Conservation (phyloP, 2,329 filamentous ascomycete genomes). For the Phialemonium atrogriseum region DNA sequence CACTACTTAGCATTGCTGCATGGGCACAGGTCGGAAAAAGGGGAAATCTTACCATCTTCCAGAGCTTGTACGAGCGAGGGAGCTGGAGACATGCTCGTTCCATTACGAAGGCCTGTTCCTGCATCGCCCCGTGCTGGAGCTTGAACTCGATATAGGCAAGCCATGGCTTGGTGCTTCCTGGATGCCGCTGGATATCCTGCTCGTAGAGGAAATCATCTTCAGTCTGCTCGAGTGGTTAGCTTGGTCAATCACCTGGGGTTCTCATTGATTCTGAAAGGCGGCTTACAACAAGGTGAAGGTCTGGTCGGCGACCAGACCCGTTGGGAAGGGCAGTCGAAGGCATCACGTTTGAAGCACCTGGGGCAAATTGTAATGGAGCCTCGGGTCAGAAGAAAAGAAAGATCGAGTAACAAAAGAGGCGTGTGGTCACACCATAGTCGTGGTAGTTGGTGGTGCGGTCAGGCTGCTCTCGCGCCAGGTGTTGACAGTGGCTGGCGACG, state of each 20-base stretch:
- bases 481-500: background rate
- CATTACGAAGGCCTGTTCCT: constrained; percentile 81
- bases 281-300: constrained; percentile 42
- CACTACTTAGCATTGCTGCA: constrained; percentile 9
- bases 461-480: background rate
- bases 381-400: background rate
- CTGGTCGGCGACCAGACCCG: constrained; percentile 27
- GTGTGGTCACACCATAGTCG: constrained; percentile 3
- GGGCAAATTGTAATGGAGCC: background rate
- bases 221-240: constrained; percentile 22
- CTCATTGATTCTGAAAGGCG: background rate
- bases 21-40: constrained; percentile 3
- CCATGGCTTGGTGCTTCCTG: constrained; percentile 86
- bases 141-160: constrained; percentile 91
- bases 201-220: constrained; percentile 94
- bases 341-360: constrained; percentile 10
- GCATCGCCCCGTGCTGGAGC: constrained; percentile 69
- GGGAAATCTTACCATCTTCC: constrained; percentile 66
- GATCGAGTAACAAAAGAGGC: background rate
- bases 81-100: constrained; percentile 86
- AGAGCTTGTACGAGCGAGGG: constrained; percentile 93
- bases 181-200: constrained; percentile 84
- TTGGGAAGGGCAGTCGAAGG: constrained; percentile 11
- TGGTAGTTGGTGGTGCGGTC: background rate
- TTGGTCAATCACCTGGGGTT: background rate